Percentiles rank a stretch among this genome's conserved stretches.
These are phyloP conservation scores for Penium margaritaceum DNA, from an alignment of 139 green algal genomes.

Conservation along the genomic window DNA sequence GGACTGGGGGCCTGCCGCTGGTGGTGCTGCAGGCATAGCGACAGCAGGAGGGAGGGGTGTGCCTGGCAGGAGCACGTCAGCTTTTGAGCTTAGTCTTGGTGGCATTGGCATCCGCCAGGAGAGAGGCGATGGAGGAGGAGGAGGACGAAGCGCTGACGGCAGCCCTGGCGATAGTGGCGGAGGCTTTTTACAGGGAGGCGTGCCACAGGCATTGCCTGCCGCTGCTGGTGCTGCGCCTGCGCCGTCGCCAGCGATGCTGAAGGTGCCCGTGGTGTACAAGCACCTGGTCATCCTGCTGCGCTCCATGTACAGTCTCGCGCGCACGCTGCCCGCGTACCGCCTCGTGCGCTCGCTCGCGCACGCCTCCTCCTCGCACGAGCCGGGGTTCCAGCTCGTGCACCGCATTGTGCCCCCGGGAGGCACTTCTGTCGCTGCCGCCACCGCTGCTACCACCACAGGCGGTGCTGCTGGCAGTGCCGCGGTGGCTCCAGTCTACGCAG, in stretches of 20 bases:
- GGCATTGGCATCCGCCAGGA: too few species aligned
- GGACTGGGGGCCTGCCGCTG: neutral
- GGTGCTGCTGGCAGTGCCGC: neutral
- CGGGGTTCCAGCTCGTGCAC: too few species aligned
- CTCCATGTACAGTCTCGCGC: constrained; percentile 32
- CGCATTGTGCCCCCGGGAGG: neutral
- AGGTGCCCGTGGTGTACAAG: constrained; percentile 45
- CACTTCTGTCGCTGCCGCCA: too few species aligned
- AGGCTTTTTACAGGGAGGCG: too few species aligned
- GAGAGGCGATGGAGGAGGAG: neutral
- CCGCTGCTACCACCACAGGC: neutral
- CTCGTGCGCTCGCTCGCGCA: constrained; percentile 13
- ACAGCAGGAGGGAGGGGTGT: constrained; percentile 18
- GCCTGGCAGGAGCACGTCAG: neutral
- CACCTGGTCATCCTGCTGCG: constrained; percentile 38
- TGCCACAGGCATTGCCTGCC: neutral
- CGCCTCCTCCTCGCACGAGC: neutral
- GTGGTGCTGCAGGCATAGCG: neutral
- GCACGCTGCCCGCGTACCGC: constrained; percentile 27
- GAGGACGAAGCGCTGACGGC: neutral
- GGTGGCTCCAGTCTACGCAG: neutral
- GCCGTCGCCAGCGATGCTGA: neutral
- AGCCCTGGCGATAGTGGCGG: too few species aligned
- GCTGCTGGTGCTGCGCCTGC: neutral
- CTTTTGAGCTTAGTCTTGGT: too few species aligned